Evolutionary conservation across 2,329 filamentous ascomycete species (phyloP).

Genomic region (Epichloe festucae): DNA sequence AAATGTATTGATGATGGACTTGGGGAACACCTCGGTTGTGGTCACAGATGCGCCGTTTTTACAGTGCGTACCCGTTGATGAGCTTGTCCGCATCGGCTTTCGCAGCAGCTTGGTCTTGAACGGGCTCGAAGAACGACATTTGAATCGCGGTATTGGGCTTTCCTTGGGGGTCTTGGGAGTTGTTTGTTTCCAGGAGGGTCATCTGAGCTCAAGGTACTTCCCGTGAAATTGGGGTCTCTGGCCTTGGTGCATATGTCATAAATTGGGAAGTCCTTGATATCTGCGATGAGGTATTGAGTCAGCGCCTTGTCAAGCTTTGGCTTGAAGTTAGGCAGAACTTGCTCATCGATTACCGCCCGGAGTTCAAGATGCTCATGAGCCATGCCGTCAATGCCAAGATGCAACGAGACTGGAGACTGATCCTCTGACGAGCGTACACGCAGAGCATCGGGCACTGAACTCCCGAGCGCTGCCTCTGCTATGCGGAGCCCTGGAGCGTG

Average conservation of each 20-base stretch:
- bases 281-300: conserved; percentile 14
- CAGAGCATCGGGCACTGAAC: too few relatives aligned
- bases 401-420: conserved; percentile 12
- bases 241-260: conserved; percentile 31
- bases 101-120: background rate
- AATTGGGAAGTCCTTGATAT: conserved; percentile 14
- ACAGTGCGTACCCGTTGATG: background rate
- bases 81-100: background rate
- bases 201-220: background rate
- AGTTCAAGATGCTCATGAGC: conserved; percentile 11
- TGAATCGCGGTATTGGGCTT: background rate
- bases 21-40: background rate
- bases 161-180: too few relatives aligned
- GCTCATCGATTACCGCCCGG: conserved; percentile 5
- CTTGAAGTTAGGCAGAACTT: conserved; percentile 9
- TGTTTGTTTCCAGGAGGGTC: too few relatives aligned
- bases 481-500: conserved; percentile 14
- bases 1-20: background rate
- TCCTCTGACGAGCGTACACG: too few relatives aligned
- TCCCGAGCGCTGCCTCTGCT: conserved; percentile 6
- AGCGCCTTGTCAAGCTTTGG: conserved; percentile 18
- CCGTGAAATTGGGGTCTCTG: conserved; percentile 9
- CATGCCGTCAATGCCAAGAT: conserved; percentile 9
- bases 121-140: background rate
- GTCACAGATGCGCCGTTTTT: too few relatives aligned